phyloP scores from a whole-genome alignment of 176 grass and related monocot genomes.

The Triticum aestivum region IWGSC_CS_RefSeq_v2.1 NC_057812.1:86568982-86569481 shows the following conservation, averaged over 20 bases:
- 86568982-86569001: not conserved
- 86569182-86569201: too few relatives aligned
- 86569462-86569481: not conserved
- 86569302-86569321: not conserved
- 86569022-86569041: not conserved
- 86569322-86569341: conserved; percentile 11
- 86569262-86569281: too few relatives aligned
- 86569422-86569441: not conserved
- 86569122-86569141: not conserved
- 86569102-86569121: conserved; percentile 16
- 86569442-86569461: not conserved
- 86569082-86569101: conserved; percentile 32
- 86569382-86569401: not conserved
- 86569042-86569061: not conserved
- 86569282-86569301: conserved; percentile 35
- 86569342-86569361: conserved; percentile 48
- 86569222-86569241: not conserved
- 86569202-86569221: too few relatives aligned
- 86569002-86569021: not conserved
- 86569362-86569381: conserved; percentile 42
- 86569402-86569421: not conserved
- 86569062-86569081: not conserved
- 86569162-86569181: not conserved
- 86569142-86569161: not conserved
- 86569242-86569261: too few relatives aligned